These are phyloP conservation scores for Candolleomyces eurysporus DNA, from an alignment of 768 basidiomycete genomes.

Conservation along the genomic window DNA sequence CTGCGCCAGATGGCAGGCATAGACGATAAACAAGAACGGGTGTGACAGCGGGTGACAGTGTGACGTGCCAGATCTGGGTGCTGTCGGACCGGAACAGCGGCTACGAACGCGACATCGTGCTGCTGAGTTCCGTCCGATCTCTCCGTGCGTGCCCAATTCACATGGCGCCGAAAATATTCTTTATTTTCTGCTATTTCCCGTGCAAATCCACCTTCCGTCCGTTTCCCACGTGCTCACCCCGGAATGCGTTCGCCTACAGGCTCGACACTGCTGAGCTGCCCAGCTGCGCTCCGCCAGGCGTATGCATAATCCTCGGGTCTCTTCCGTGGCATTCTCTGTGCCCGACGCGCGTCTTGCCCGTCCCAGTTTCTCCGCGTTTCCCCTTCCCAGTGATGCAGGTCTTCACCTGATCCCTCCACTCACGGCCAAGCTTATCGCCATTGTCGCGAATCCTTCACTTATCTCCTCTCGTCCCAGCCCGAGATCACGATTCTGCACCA, in stretches of 20 bases:
- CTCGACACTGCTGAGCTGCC: neutral
- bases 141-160: neutral
- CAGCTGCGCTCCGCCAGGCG: neutral
- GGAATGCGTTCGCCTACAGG: neutral
- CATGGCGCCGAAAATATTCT: neutral
- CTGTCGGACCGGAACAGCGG: neutral
- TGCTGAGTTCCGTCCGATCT: slow-evolving; percentile 3
- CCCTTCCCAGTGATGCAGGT: no score
- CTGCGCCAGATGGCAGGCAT: neutral
- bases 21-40: slow-evolving; percentile 3
- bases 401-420: no score
- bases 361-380: no score
- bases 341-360: no score
- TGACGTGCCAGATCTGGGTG: neutral
- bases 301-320: no score
- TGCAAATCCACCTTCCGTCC: neutral
- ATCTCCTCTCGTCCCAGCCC: no score
- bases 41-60: neutral
- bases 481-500: no score
- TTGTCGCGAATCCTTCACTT: no score
- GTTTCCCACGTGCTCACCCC: neutral
- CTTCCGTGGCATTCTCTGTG: no score
- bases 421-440: no score
- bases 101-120: neutral
- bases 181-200: neutral